Evolutionary conservation across 2,329 filamentous ascomycete genomes (phyloP), one percentile per base, ranked within the genome.

Genomic region (Daldinia eschscholtzii): DNA sequence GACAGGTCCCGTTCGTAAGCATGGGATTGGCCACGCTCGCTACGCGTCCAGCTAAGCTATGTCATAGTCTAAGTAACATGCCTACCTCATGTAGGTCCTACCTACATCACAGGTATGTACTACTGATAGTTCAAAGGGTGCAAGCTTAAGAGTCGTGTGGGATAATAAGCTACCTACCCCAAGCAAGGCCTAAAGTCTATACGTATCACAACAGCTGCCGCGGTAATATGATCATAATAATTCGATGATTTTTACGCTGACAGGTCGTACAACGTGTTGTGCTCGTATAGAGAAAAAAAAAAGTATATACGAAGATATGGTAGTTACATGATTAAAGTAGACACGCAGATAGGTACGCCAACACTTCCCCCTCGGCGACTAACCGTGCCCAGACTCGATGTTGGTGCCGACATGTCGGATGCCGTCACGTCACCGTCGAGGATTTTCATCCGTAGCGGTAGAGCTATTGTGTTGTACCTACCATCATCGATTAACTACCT

Each of bases 371-470:
- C 26, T 30, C 52, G 39, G 41, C 57, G 60, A 46, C 41, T 61
- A 20, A 28, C 28, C 44, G 13, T 41, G 23, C 56, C 48, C 41
- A 39, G 61, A 28, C 39, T 37, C 46, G 26, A 50, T 50, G 26
- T 9, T 59, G 57, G 42, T 60, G 28, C 61, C 44, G 30, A 52
- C 56, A 55, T 61, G 46, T 59, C 60, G 64, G 57, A 20, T 46
- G 57, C 65, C 64, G 62, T 70, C 64, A 64, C 56, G 60, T 61
- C 59, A 63, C 57, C 52, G 53, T 58, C 46, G 63, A 64, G 60
- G 46, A 50, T 50, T 65, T 55, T 39, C 42, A 30, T 28, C 15
- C 26, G 26, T 50, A 18, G 15, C 35, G 6, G 10, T 37, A 37
- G 35, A 10, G 7, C 35, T 37, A 37, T 37, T 37, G 30, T 37